Conservation (phyloP, 805 yeast species). For the Candida anglica region DNA sequence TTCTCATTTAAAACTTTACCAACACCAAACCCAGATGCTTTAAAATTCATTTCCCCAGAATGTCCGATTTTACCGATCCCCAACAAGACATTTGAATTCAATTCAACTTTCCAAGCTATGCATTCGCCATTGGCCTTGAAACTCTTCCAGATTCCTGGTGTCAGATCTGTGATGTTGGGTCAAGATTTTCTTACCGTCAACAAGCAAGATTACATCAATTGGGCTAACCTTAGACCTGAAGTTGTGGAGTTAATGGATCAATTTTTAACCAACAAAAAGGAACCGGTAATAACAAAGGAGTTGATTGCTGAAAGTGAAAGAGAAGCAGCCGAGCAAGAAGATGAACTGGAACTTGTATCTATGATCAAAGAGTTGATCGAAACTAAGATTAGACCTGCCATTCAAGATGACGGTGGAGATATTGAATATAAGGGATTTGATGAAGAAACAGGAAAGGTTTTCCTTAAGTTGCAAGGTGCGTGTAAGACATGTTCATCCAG, state of each 20-base stretch:
- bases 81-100: slow-evolving; percentile 49
- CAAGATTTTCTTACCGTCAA: slow-evolving; percentile 70
- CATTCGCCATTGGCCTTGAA: slow-evolving; percentile 63
- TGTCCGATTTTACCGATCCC: slow-evolving; percentile 43
- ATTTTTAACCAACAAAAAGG: slow-evolving; percentile 34
- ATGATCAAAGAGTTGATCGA: slow-evolving; percentile 91
- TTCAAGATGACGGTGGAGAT: slow-evolving; percentile 98
- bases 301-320: slow-evolving; percentile 35
- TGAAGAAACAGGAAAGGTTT: slow-evolving; percentile 82
- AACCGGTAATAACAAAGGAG: slow-evolving; percentile 39
- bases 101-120: slow-evolving; percentile 49
- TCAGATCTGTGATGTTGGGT: slow-evolving; percentile 71
- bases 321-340: slow-evolving; percentile 39
- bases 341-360: slow-evolving; percentile 64
- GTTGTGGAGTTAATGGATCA: slow-evolving; percentile 60
- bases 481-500: slow-evolving; percentile 91
- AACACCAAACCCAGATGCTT: slow-evolving; percentile 75
- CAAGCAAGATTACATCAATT: slow-evolving; percentile 55
- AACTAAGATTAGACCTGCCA: slow-evolving; percentile 95
- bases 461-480: slow-evolving; percentile 88
- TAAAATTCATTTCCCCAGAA: slow-evolving; percentile 57
- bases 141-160: slow-evolving; percentile 58
- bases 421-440: slow-evolving; percentile 84
- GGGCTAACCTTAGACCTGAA: slow-evolving; percentile 56
- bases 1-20: slow-evolving; percentile 44